Conservation (phyloP, 805 yeast species). For the Sugiyamaella chiloensis region DNA sequence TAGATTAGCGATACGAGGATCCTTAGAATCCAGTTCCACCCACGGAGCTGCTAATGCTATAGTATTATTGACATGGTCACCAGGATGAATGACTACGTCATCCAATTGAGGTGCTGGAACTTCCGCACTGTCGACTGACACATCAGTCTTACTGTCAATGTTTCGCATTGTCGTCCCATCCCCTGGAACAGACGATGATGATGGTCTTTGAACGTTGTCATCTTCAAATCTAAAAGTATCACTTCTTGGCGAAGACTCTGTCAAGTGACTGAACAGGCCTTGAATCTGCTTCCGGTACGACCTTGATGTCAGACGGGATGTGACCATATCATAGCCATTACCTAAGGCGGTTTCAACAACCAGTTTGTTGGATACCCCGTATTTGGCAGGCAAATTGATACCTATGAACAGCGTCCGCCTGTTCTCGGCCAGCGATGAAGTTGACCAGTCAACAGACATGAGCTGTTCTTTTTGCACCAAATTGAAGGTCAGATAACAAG, state of each 20-base stretch:
- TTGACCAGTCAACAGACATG: slow-evolving; percentile 5
- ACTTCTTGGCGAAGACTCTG: slow-evolving; percentile 2
- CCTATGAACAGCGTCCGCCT: slow-evolving; percentile 31
- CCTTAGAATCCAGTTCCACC: slow-evolving; percentile 62
- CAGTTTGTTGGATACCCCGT: slow-evolving; percentile 28
- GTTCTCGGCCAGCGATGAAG: slow-evolving; percentile 2
- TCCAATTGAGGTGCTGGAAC: slow-evolving; percentile 42
- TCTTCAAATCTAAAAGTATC: neutral
- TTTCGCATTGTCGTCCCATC: too few species aligned
- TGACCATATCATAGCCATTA: slow-evolving; percentile 50
- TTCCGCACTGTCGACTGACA: neutral
- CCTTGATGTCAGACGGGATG: slow-evolving; percentile 54
- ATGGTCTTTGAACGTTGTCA: neutral
- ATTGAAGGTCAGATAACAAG: too few species aligned
- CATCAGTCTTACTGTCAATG: neutral
- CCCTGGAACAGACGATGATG: neutral
- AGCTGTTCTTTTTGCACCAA: too few species aligned
- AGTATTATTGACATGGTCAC: slow-evolving; percentile 40
- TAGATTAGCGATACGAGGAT: slow-evolving; percentile 47
- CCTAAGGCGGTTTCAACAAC: slow-evolving; percentile 32
- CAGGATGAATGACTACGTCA: slow-evolving; percentile 45
- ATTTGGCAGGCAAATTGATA: slow-evolving; percentile 33
- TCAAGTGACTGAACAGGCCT: slow-evolving; percentile 22
- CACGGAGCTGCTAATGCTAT: slow-evolving; percentile 64
- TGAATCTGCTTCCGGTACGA: slow-evolving; percentile 31